phyloP scores from a whole-genome alignment of 2,329 filamentous ascomycete genomes.

The Microcyclosporella mali region DNA sequence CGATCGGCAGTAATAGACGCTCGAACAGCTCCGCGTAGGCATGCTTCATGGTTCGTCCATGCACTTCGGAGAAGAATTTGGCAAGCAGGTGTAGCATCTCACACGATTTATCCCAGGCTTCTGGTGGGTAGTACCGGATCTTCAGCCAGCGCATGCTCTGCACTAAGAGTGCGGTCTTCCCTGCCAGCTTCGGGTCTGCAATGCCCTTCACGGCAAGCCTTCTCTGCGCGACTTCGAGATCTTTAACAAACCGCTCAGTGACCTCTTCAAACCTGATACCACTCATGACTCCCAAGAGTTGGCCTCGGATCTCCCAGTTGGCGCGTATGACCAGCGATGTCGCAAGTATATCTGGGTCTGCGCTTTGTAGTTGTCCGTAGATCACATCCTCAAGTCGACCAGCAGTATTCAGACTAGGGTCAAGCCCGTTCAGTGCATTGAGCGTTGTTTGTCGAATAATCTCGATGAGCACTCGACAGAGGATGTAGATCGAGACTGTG shows the following conservation, averaged over 20 bases:
- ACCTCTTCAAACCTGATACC: conserved; percentile 83
- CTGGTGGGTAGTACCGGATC: conserved; percentile 65
- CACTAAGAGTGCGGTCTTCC: conserved; percentile 78
- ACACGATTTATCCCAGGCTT: conserved; percentile 78
- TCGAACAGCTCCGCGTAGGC: conserved; percentile 92
- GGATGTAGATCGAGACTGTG: conserved; percentile 89
- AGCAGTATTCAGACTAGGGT: conserved; percentile 73
- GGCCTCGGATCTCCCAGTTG: conserved; percentile 92
- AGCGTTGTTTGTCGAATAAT: conserved; percentile 87
- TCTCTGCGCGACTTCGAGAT: conserved; percentile 71
- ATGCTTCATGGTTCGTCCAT: conserved; percentile 85
- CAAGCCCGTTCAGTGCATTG: conserved; percentile 53
- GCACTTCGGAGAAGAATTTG: conserved; percentile 73
- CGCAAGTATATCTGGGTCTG: conserved; percentile 73
- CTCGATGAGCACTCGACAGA: conserved; percentile 88
- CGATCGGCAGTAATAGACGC: conserved; percentile 77
- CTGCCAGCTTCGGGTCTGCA: conserved; percentile 63
- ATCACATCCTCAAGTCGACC: conserved; percentile 93
- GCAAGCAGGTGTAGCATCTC: conserved; percentile 80
- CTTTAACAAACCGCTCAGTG: conserved; percentile 70
- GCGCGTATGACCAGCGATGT: conserved; percentile 78
- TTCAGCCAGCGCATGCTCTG: conserved; percentile 86
- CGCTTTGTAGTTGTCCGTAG: conserved; percentile 86
- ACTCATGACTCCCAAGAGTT: conserved; percentile 93
- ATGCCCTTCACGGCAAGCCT: conserved; percentile 68